Evolutionary conservation across 306 rosid genomes (phyloP).

Genomic region (Fragaria vesca): DNA sequence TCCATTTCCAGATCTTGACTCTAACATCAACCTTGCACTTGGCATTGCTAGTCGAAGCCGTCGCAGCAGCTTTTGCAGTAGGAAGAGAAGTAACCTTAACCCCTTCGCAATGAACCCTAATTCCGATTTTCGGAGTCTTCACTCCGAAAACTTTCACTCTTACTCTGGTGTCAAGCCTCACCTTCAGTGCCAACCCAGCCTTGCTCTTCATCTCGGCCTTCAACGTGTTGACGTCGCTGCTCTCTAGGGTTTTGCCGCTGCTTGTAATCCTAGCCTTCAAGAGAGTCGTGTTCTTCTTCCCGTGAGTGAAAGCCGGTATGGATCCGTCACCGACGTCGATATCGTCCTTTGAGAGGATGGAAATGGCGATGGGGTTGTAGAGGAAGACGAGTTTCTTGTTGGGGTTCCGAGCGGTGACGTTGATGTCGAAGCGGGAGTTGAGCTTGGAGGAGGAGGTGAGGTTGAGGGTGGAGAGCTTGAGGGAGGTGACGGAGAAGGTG

Average conservation of each 20-base stretch:
- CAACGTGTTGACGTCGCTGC: constrained; percentile 28
- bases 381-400: constrained; percentile 50
- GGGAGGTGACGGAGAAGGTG: constrained; percentile 36
- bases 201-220: constrained; percentile 57
- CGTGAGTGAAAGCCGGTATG: constrained; percentile 53
- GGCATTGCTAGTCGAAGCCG: constrained; percentile 57
- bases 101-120: constrained; percentile 73
- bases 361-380: constrained; percentile 34
- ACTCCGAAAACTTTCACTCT: constrained; percentile 56
- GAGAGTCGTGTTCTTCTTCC: constrained; percentile 63
- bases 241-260: constrained; percentile 31
- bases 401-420: constrained; percentile 46
- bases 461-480: constrained; percentile 37
- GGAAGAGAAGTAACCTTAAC: constrained; percentile 50
- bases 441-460: constrained; percentile 35
- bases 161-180: constrained; percentile 69
- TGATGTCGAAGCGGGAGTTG: constrained; percentile 42
- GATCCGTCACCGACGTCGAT: constrained; percentile 39
- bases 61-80: constrained; percentile 61
- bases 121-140: constrained; percentile 61
- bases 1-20: constrained; percentile 99
- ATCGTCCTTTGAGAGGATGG: constrained; percentile 24
- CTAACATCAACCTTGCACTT: constrained; percentile 66
- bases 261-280: constrained; percentile 45
- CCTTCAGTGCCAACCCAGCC: constrained; percentile 55